Conservation (phyloP, 805 yeast genomes). For the Pichia pseudocactophila region DNA sequence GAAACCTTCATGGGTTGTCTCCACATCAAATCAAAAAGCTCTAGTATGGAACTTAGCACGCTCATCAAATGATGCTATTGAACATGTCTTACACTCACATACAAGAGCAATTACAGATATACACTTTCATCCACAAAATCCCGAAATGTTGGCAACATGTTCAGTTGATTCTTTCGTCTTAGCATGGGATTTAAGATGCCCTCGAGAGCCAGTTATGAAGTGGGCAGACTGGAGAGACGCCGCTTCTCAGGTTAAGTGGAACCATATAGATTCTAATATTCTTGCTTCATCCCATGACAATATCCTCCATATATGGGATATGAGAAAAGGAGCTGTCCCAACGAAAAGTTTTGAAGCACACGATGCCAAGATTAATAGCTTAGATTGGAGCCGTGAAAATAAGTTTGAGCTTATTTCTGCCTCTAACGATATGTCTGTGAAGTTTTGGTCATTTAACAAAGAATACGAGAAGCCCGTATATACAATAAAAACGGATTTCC, state of each 20-base stretch:
- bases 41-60: constrained; percentile 85
- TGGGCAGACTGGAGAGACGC: constrained; percentile 96
- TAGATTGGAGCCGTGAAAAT: constrained; percentile 64
- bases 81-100: constrained; percentile 82
- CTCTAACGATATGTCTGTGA: constrained; percentile 79
- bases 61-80: constrained; percentile 57
- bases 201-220: constrained; percentile 59
- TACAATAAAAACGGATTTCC: constrained; percentile 64
- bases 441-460: constrained; percentile 63
- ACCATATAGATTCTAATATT: constrained; percentile 60
- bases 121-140: constrained; percentile 80
- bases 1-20: constrained; percentile 84
- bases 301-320: constrained; percentile 79
- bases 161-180: constrained; percentile 82
- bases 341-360: constrained; percentile 65
- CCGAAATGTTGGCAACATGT: constrained; percentile 85
- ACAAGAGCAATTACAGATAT: constrained; percentile 92
- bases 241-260: constrained; percentile 95
- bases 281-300: constrained; percentile 84
- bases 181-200: constrained; percentile 86
- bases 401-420: constrained; percentile 64
- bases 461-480: constrained; percentile 39
- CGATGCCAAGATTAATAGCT: constrained; percentile 77
- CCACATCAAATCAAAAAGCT: constrained; percentile 93
- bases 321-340: constrained; percentile 73